Evolutionary conservation across 768 basidiomycete species (phyloP).

Genomic region (Boletus tylopilopsis): DNA sequence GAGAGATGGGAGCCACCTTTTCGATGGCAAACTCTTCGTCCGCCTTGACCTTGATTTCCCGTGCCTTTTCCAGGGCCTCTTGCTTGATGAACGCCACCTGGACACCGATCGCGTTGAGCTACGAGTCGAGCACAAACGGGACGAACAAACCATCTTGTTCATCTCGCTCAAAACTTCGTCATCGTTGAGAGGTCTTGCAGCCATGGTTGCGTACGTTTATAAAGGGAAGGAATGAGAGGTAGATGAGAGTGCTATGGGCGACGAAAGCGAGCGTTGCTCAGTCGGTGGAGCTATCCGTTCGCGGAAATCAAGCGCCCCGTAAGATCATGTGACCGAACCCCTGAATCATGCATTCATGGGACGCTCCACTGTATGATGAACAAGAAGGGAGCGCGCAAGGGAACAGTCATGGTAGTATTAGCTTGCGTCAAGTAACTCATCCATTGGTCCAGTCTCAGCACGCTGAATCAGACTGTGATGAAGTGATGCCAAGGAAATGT

Average conservation of each 20-base stretch:
- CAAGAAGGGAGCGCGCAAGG: too few species aligned
- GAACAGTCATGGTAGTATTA: too few species aligned
- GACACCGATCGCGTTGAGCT: conserved; percentile 1
- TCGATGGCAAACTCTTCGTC: conserved; percentile 99
- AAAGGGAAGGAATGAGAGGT: neutral
- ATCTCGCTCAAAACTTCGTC: conserved; percentile 95
- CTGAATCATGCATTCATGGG: too few species aligned
- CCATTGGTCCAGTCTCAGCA: too few species aligned
- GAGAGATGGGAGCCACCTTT: conserved; percentile 53
- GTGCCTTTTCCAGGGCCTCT: conserved; percentile 94
- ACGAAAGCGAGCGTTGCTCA: neutral
- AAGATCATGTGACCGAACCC: too few species aligned
- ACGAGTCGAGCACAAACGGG: neutral
- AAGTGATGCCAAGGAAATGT: too few species aligned
- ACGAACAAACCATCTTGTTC: conserved; percentile 89
- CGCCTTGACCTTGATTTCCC: conserved; percentile 96
- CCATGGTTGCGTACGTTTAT: conserved; percentile 40
- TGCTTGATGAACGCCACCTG: conserved; percentile 99
- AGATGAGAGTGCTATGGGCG: neutral
- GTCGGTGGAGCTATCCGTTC: too few species aligned
- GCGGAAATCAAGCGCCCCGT: too few species aligned
- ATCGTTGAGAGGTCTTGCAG: conserved; percentile 81
- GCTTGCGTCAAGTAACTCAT: too few species aligned
- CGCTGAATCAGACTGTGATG: too few species aligned
- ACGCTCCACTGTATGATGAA: too few species aligned